phyloP scores from a whole-genome alignment of 1,284 basidiomycete genomes.

The Sporisorium iseilematis-ciliati region DNA sequence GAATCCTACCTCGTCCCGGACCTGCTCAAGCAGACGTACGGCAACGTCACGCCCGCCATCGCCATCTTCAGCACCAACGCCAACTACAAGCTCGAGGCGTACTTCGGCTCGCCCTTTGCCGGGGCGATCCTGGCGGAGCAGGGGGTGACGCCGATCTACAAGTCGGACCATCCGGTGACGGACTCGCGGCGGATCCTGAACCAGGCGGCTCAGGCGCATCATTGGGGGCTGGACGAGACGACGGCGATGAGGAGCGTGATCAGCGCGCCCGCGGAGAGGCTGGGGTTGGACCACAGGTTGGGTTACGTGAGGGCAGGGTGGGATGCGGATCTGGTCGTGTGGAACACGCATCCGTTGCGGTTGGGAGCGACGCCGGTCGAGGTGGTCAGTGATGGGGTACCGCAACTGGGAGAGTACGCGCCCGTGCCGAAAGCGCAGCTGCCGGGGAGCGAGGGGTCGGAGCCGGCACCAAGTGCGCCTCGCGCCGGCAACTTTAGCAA shows the following conservation, averaged over 20 bases:
- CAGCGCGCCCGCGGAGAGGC: conserved; percentile 79
- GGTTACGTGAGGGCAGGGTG: conserved; percentile 79
- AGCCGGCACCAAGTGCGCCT: conserved; percentile 34
- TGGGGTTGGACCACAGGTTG: conserved; percentile 84
- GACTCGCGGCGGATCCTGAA: conserved; percentile 83
- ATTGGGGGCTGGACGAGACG: conserved; percentile 75
- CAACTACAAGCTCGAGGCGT: conserved; percentile 87
- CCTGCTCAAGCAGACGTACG: conserved; percentile 79
- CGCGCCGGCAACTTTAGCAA: conserved; percentile 36
- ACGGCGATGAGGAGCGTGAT: conserved; percentile 80
- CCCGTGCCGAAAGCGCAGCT: conserved; percentile 24
- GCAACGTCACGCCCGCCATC: conserved; percentile 75
- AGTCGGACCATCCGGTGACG: conserved; percentile 79
- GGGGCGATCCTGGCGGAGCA: conserved; percentile 80
- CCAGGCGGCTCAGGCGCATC: conserved; percentile 89
- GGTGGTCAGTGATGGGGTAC: conserved; percentile 76
- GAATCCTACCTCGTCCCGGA: conserved; percentile 87
- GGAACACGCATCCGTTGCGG: conserved; percentile 85
- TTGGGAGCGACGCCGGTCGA: conserved; percentile 73
- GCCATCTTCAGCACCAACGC: conserved; percentile 81
- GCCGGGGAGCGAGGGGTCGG: not conserved
- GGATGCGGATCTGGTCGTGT: conserved; percentile 81
- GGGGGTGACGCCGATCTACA: conserved; percentile 77
- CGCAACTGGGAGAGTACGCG: conserved; percentile 67
- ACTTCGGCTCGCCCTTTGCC: conserved; percentile 86